Percentiles rank a stretch among this genome's conserved stretches.
Evolutionary conservation across 768 basidiomycete species (phyloP).

Genomic region (Termitomyces sp.): DNA sequence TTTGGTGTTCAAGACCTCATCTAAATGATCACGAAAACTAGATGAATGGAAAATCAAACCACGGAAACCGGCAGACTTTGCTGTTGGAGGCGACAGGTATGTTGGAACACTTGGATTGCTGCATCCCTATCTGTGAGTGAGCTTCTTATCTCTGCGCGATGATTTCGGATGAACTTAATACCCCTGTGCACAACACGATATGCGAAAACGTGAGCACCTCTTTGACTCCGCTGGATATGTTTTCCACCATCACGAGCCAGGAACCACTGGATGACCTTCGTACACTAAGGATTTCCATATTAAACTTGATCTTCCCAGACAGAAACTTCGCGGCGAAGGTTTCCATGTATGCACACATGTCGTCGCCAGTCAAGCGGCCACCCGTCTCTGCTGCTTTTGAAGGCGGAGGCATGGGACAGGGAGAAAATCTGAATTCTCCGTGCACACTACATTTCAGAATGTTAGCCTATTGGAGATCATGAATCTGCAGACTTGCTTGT

Average conservation of each 20-base stretch:
- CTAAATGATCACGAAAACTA: constrained; percentile 37
- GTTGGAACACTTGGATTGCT: constrained; percentile 45
- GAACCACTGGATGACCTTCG: constrained; percentile 26
- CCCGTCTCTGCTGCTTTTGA: constrained; percentile 28
- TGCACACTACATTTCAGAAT: constrained; percentile 42
- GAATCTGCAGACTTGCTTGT: constrained; percentile 46
- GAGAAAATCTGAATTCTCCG: constrained; percentile 60
- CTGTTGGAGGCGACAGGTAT: constrained; percentile 32
- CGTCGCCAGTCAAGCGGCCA: constrained; percentile 50
- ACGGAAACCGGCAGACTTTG: constrained; percentile 33
- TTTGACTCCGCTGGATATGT: constrained; percentile 16
- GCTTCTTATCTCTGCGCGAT: neutral
- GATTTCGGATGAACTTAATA: constrained; percentile 15
- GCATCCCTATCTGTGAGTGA: constrained; percentile 43
- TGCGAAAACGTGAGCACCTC: constrained; percentile 39
- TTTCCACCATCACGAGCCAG: constrained; percentile 45
- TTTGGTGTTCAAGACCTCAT: constrained; percentile 35
- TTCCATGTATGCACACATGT: constrained; percentile 56
- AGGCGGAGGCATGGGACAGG: constrained; percentile 49
- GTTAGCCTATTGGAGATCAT: neutral
- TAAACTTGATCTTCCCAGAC: constrained; percentile 32
- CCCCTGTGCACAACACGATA: constrained; percentile 59
- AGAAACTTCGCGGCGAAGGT: constrained; percentile 47
- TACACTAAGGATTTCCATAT: constrained; percentile 45
- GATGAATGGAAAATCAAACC: constrained; percentile 53